Conservation (phyloP, 805 yeast species). For the Hanseniaspora hatyaiensis region DNA sequence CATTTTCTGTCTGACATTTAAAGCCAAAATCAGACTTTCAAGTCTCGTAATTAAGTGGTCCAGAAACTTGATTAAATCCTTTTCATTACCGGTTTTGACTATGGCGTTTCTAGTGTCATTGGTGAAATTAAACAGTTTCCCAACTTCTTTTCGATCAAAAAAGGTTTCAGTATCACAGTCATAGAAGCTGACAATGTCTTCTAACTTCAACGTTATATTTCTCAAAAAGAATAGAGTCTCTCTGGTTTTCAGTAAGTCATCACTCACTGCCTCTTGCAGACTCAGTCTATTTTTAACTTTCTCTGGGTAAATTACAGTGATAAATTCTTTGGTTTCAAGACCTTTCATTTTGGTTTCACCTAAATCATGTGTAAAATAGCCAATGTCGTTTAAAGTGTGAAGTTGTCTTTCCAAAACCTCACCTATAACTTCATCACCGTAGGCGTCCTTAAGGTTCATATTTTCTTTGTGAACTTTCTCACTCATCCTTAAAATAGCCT, state of each 20-base stretch:
- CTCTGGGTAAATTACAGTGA: conserved; percentile 67
- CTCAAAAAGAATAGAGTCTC: conserved; percentile 40
- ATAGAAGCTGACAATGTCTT: conserved; percentile 42
- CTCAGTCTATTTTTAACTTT: conserved; percentile 50
- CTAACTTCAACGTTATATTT: conserved; percentile 44
- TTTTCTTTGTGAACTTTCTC: conserved; percentile 23
- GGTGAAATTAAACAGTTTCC: conserved; percentile 21
- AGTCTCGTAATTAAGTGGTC: conserved; percentile 59
- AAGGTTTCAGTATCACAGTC: conserved; percentile 31
- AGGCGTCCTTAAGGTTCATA: conserved; percentile 31
- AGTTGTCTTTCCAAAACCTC: conserved; percentile 56
- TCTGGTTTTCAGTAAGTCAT: conserved; percentile 17
- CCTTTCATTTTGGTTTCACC: conserved; percentile 92
- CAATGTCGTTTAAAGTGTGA: conserved; percentile 51
- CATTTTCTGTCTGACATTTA: conserved; percentile 34
- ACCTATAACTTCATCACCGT: conserved; percentile 38
- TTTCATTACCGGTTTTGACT: conserved; percentile 23
- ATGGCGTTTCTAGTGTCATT: conserved; percentile 21
- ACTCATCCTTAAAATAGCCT: conserved; percentile 39
- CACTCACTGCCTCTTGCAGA: conserved; percentile 30
- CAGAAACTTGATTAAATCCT: conserved; percentile 43
- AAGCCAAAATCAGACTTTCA: conserved; percentile 44
- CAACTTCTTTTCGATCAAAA: background rate
- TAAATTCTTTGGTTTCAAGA: conserved; percentile 79
- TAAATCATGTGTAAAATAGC: conserved; percentile 52